Evolutionary conservation across 257 asterid genomes (phyloP), one percentile per base, ranked within the genome.

Genomic region (Nicotiana otophora): DNA sequence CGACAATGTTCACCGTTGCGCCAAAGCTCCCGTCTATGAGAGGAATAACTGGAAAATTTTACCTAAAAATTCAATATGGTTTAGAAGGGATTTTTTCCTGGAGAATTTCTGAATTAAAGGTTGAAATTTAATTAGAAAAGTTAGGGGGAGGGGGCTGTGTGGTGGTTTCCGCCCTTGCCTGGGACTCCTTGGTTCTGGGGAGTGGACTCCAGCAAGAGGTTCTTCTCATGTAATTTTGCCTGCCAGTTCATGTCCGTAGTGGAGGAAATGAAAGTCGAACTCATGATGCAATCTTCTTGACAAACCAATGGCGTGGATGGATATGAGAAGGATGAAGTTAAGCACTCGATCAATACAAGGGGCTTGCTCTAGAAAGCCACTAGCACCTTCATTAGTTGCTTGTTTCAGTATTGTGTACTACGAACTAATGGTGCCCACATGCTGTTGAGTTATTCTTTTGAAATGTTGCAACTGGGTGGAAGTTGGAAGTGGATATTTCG

Each of bases 371-470:
- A 39, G 10, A 75, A 28, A 75, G 26, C 62, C 62, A 16, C 33
- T 46, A 28, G 28, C 46, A 48, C 63, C 46, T 75, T 75, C 28
- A 74, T 51, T 51, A 51, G 63, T 51, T 75, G 80, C 63, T 51
- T 51, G 63, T 75, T 75, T 75, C 20, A 48, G 63, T 51, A 75
- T 26, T 75, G 80, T 75, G 9, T 75, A 75, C 28, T 28, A 51
- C 10, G 28, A 53, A 15, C 39, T 75, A 51, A 28, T 26, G 42
- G 80, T 51, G 80, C 15, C 63, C 20, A 51, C 26, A 51, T 7
- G 42, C 26, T 75, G 16, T 75, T 16, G 63, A 75, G 80, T 75
- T 48, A 51, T 51, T 28, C 80, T 75, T 51, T 75, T 75, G 63
- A 75, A 75, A 75, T 75, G 14, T 15, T 51, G 42, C 63, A 75